These are phyloP conservation scores for Metarhizium guizhouense DNA, from an alignment of 2,329 filamentous ascomycete genomes.

Conservation along the genomic window DNA sequence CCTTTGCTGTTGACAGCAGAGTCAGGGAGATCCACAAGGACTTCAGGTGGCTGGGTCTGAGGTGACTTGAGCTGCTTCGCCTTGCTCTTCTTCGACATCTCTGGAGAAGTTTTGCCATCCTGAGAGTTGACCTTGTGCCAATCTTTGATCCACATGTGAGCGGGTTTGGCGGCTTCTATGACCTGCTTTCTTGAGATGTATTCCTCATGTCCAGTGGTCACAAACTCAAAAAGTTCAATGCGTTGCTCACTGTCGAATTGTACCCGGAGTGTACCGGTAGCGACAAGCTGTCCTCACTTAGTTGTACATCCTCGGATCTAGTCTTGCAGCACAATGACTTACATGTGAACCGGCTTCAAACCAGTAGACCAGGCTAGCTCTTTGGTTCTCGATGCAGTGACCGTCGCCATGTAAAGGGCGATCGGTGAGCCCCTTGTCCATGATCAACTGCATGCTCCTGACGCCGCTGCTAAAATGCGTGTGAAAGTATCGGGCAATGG, in stretches of 20 bases:
- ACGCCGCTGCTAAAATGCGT: conserved; percentile 85
- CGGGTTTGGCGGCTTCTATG: conserved; percentile 51
- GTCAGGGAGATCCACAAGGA: conserved; percentile 46
- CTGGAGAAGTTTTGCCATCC: conserved; percentile 51
- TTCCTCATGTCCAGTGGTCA: conserved; percentile 69
- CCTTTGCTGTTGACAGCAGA: conserved; percentile 50
- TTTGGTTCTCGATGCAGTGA: conserved; percentile 66
- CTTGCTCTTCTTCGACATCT: conserved; percentile 61
- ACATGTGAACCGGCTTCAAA: conserved; percentile 79
- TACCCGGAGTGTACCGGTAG: conserved; percentile 66
- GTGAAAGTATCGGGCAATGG: conserved; percentile 80
- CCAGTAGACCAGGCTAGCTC: conserved; percentile 80
- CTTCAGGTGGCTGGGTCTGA: conserved; percentile 47
- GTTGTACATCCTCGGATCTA: conserved; percentile 19
- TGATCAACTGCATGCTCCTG: conserved; percentile 73
- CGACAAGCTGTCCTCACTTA: conserved; percentile 52
- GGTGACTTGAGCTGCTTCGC: conserved; percentile 50
- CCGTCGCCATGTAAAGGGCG: conserved; percentile 51
- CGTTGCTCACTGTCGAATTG: conserved; percentile 72
- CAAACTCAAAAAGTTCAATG: conserved; percentile 79
- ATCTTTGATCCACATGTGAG: conserved; percentile 57
- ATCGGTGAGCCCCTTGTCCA: conserved; percentile 57
- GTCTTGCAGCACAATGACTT: conserved; percentile 23
- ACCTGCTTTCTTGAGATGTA: conserved; percentile 65
- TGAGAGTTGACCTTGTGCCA: conserved; percentile 51